Evolutionary conservation across 1,284 basidiomycete species (phyloP), one percentile per base, ranked within the genome.

Genomic region (Austropuccinia psidii): DNA sequence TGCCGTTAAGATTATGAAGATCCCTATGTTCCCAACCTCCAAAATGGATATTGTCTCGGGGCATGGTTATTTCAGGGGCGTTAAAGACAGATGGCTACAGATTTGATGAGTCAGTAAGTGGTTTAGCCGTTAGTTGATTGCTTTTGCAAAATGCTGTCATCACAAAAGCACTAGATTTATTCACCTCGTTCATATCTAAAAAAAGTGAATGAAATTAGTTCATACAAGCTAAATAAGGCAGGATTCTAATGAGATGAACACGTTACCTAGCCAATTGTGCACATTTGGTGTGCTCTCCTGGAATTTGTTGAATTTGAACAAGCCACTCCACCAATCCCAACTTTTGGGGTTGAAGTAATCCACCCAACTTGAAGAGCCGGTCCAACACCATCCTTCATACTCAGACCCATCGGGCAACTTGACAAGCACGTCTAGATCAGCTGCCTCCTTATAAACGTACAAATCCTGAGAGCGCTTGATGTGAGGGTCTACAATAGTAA

Each of bases 101-200:
- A 37, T 3, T 27, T 49, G 33, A 37, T 24, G 54, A 31, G 21
- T 21, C 17, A 21, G 27, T 39, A 45, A 62, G 41, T 29, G 21
- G 24, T 21, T 43, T n/a, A 58, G 11, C 24, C 11, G 17, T 58
- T 58, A 31, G 11, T 27, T 17, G 6, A 6, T 35, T 41, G 7
- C 11, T 15, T 39, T 54, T 29, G 9, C 15, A 29, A 24, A 65
- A 2, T 21, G 33, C 1, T 45, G 24, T 24, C 33, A n/a, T 19
- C 19, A 8, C 21, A 24, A 13, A 61, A 61, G 39, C 19, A n/a
- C n/a, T n/a, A n/a, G n/a, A n/a, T 31, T 64, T 2, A 79, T 82
- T n/a, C 61, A 89, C 90, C 86, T 98, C 95, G 80, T 97, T 98
- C 95, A 98, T 98, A 81, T 98, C 95, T 98, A 93, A 94, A 97